Percentiles rank a stretch among this genome's conserved stretches.
Conservation (phyloP, 2,329 filamentous ascomycete species). For the Trichoderma sp. region DNA sequence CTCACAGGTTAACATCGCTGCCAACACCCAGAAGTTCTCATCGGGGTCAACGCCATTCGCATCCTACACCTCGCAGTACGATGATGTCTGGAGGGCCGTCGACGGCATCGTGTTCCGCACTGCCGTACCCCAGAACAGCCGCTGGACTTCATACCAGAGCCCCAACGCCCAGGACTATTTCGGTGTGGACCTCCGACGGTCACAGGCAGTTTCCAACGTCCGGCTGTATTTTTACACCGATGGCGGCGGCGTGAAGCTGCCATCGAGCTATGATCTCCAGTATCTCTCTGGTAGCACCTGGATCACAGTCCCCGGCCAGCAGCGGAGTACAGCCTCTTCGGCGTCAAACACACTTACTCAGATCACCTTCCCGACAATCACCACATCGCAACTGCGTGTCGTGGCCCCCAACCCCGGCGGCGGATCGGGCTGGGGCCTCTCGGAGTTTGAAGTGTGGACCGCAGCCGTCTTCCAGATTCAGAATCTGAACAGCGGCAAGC, state of each 20-base stretch:
- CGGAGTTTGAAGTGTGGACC: not conserved
- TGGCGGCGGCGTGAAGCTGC: not conserved
- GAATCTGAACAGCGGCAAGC: not conserved
- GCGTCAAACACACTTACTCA: not conserved
- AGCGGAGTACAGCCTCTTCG: not conserved
- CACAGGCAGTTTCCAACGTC: not conserved
- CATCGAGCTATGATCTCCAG: not conserved
- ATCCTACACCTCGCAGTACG: not conserved
- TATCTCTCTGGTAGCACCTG: not conserved
- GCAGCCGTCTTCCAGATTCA: not conserved
- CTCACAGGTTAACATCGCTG: not conserved
- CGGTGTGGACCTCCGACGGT: not conserved
- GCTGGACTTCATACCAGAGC: not conserved
- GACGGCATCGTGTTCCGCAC: not conserved
- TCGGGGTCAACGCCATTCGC: not conserved
- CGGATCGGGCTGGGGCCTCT: not conserved
- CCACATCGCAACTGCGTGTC: not conserved
- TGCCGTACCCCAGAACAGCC: not conserved
- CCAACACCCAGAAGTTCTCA: not conserved
- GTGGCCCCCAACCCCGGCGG: not conserved
- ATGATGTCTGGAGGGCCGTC: not conserved
- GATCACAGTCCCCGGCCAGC: not conserved
- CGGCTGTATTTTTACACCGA: not conserved
- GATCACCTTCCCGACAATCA: not conserved
- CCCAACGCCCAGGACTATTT: not conserved